A percentile compares a stretch with the other conserved stretches of the same genome.
Evolutionary conservation across 495 filamentous ascomycete genomes (phyloP).

Genomic region (Aspergillus hancockii): DNA sequence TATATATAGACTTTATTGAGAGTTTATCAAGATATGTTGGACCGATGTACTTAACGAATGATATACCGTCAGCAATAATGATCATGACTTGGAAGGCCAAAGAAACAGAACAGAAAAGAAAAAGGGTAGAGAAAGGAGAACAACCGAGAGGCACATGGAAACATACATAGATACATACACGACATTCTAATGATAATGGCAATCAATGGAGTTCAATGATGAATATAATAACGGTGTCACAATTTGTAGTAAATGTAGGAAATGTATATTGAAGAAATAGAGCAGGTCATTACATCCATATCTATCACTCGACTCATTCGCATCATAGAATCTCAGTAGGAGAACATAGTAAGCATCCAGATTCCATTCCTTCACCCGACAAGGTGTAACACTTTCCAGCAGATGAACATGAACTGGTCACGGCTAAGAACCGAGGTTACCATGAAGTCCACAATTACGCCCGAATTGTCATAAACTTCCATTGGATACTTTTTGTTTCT

Average conservation of each 20-base stretch:
- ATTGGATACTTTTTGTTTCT: background rate
- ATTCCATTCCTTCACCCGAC: background rate
- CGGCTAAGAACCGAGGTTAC: background rate
- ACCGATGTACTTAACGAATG: slow-evolving; percentile 11
- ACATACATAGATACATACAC: background rate
- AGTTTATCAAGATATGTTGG: background rate
- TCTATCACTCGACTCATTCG: slow-evolving; percentile 10
- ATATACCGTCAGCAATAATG: slow-evolving; percentile 12
- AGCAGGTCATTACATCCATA: slow-evolving; percentile 9
- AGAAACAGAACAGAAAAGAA: background rate
- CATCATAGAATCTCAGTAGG: slow-evolving; percentile 1
- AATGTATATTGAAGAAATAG: background rate
- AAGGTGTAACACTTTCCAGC: background rate
- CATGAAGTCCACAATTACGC: background rate
- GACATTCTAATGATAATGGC: background rate
- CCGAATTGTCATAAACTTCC: background rate
- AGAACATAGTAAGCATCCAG: background rate
- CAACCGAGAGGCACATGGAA: background rate
- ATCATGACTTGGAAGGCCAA: slow-evolving; percentile 3
- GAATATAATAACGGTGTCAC: background rate
- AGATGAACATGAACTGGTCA: background rate
- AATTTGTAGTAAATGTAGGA: background rate
- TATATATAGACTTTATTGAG: background rate
- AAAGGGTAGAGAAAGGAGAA: background rate
- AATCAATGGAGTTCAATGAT: slow-evolving; percentile 4